Evolutionary conservation across 129 eudicot species (phyloP).

Genomic region (Deinandra increscens): DNA sequence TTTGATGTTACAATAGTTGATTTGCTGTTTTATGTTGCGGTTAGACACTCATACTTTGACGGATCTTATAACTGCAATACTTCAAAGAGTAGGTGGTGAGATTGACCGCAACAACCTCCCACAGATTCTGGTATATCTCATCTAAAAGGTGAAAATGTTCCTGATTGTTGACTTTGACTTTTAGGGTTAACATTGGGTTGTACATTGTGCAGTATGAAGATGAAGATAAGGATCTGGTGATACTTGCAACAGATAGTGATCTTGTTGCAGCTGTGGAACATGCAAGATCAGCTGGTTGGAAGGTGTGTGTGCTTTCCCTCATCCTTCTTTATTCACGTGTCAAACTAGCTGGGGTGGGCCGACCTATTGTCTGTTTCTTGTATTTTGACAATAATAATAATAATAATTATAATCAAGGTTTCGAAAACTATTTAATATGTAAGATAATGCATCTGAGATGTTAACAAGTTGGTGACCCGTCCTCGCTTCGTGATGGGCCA

Average conservation of each 20-base stretch:
- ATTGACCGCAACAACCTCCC: slow-evolving; percentile 89
- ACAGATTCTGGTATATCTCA: slow-evolving; percentile 71
- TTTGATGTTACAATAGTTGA: slow-evolving; percentile 2
- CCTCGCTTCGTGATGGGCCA: too few species aligned
- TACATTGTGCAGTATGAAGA: slow-evolving; percentile 72
- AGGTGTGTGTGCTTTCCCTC: slow-evolving; percentile 42
- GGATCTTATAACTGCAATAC: slow-evolving; percentile 76
- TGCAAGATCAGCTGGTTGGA: slow-evolving; percentile 84
- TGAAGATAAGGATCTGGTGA: slow-evolving; percentile 84
- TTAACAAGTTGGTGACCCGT: too few species aligned
- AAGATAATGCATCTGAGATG: too few species aligned
- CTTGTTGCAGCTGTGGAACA: slow-evolving; percentile 92
- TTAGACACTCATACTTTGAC: slow-evolving; percentile 80
- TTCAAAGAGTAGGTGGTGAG: slow-evolving; percentile 90
- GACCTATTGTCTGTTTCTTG: background rate
- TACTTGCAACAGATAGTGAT: slow-evolving; percentile 88
- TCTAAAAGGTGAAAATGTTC: background rate
- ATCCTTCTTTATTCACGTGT: background rate
- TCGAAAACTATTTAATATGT: too few species aligned
- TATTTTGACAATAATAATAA: too few species aligned
- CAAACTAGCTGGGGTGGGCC: too few species aligned
- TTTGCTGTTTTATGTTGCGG: slow-evolving; percentile 23
- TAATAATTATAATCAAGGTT: too few species aligned
- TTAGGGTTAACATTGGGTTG: background rate
- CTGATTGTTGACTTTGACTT: background rate